A percentile compares a stretch with the other conserved stretches of the same genome.
phyloP scores from a whole-genome alignment of 202 grass and related monocot species.

The Digitaria exilis region DNA sequence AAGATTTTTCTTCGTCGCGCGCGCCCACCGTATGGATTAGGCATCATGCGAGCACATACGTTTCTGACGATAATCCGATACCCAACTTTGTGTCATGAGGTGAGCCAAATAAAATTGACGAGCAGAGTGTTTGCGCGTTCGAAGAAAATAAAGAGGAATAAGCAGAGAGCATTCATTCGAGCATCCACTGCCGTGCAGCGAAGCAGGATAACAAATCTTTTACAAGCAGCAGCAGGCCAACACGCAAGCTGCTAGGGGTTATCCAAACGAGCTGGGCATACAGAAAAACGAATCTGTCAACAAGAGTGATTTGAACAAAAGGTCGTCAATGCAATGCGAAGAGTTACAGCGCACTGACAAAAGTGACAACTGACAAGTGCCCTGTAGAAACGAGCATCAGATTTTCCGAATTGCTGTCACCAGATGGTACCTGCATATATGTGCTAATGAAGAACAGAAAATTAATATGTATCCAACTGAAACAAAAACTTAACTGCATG shows the following conservation, averaged over 20 bases:
- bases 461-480: not conserved
- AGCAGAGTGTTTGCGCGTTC: not conserved
- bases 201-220: not conserved
- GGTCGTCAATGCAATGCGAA: not conserved
- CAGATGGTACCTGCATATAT: not conserved
- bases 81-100: not conserved
- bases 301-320: not conserved
- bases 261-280: slow-evolving; percentile 32
- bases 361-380: too few species aligned
- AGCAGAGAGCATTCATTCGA: not conserved
- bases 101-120: not conserved
- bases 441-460: not conserved
- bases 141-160: not conserved
- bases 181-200: slow-evolving; percentile 27
- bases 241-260: slow-evolving; percentile 14
- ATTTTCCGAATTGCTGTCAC: not conserved
- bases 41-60: not conserved
- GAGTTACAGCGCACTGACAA: slow-evolving; percentile 37
- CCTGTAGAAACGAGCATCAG: not conserved
- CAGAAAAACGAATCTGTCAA: slow-evolving; percentile 29
- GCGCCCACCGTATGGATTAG: not conserved
- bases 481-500: not conserved
- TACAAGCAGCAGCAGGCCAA: not conserved
- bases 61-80: not conserved
- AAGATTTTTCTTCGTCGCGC: not conserved